Percentiles rank a stretch among this genome's conserved stretches.
These are phyloP conservation scores for Penicillium pulvis DNA, from an alignment of 495 filamentous ascomycete genomes.

Conservation along the genomic window DNA sequence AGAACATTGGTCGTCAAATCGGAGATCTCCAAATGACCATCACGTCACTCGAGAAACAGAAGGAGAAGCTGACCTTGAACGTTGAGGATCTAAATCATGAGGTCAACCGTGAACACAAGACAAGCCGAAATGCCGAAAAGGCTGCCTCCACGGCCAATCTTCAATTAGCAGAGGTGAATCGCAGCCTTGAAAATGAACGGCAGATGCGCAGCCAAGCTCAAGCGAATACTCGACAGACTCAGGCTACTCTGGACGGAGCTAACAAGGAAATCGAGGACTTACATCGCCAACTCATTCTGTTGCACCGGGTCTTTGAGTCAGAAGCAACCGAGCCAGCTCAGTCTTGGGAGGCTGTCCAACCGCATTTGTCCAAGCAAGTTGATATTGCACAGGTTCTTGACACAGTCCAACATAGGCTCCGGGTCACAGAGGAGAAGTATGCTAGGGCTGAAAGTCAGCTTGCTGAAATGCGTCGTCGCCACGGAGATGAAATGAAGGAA, in stretches of 20 bases:
- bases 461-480: slow-evolving; percentile 70
- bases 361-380: slow-evolving; percentile 64
- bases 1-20: slow-evolving; percentile 79
- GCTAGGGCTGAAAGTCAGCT: slow-evolving; percentile 82
- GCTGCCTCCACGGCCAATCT: slow-evolving; percentile 77
- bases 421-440: slow-evolving; percentile 82
- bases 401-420: slow-evolving; percentile 79
- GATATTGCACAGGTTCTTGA: slow-evolving; percentile 89
- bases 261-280: slow-evolving; percentile 80
- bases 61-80: slow-evolving; percentile 87
- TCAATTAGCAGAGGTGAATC: slow-evolving; percentile 86
- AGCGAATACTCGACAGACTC: slow-evolving; percentile 77
- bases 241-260: slow-evolving; percentile 71
- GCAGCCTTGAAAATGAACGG: slow-evolving; percentile 86
- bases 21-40: slow-evolving; percentile 84
- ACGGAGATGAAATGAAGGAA: slow-evolving; percentile 72
- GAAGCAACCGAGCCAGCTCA: slow-evolving; percentile 60
- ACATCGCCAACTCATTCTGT: slow-evolving; percentile 73
- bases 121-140: slow-evolving; percentile 88
- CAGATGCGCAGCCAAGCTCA: slow-evolving; percentile 87
- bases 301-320: slow-evolving; percentile 86
- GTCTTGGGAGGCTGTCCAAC: slow-evolving; percentile 64
- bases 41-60: slow-evolving; percentile 88
- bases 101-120: slow-evolving; percentile 85
- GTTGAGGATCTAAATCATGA: slow-evolving; percentile 95